Evolutionary conservation across 352 stramenopile species (phyloP).

Genomic region (Peronospora destructor): DNA sequence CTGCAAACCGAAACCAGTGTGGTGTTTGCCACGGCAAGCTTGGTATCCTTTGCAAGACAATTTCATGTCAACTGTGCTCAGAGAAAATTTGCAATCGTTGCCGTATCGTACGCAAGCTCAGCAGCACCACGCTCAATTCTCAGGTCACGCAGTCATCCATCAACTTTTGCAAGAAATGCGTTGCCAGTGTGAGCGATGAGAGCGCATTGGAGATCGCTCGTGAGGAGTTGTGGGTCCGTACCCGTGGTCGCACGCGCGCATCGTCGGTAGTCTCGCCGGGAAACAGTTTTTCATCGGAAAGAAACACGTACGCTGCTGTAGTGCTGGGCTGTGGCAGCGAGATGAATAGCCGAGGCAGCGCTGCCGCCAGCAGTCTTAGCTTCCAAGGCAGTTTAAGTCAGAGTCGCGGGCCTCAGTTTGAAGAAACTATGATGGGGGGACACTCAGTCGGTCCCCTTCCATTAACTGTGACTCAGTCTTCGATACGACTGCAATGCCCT

Average conservation of each 20-base stretch:
- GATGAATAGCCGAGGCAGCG: conserved; percentile 21
- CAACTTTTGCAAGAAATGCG: conserved; percentile 62
- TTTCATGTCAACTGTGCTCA: conserved; percentile 39
- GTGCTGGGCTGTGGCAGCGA: conserved; percentile 27
- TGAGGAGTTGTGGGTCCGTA: conserved; percentile 43
- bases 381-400: conserved; percentile 19
- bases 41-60: conserved; percentile 26
- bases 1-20: conserved; percentile 20
- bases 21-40: conserved; percentile 31
- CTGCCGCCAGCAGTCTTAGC: conserved; percentile 13
- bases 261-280: conserved; percentile 28
- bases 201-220: conserved; percentile 54
- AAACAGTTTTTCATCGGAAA: conserved; percentile 35
- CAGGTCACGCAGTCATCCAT: conserved; percentile 41
- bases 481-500: conserved; percentile 9
- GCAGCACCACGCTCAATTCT: conserved; percentile 34
- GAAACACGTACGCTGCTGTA: conserved; percentile 36
- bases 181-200: conserved; percentile 43
- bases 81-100: conserved; percentile 40
- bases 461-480: conserved; percentile 18
- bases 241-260: conserved; percentile 26
- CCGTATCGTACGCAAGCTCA: conserved; percentile 40
- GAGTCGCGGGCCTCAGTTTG: conserved; percentile 14
- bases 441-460: conserved; percentile 26
- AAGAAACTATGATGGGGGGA: conserved; percentile 10